Percentiles rank a stretch among this genome's conserved stretches.
Evolutionary conservation across 192 early-diverging fungal genomes (phyloP).

Genomic region (Pilaira anomala): DNA sequence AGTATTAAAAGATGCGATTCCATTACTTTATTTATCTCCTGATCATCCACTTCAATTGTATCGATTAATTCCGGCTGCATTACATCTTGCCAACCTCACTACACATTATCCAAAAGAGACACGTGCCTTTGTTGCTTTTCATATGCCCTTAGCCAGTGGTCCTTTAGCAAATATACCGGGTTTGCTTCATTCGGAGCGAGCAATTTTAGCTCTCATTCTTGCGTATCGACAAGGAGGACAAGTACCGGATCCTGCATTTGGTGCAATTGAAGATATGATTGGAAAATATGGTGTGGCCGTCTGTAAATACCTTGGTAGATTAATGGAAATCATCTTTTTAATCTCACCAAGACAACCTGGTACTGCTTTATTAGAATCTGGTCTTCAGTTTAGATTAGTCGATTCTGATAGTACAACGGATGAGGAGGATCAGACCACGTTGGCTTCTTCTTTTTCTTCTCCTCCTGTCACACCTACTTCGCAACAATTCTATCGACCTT

Average conservation of each 20-base stretch:
- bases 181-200: conserved; percentile 47
- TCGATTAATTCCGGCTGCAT: conserved; percentile 43
- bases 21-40: conserved; percentile 27
- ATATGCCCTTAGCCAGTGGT: conserved; percentile 49
- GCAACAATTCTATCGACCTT: conserved; percentile 1
- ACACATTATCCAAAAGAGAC: conserved; percentile 52
- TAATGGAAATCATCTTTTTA: conserved; percentile 33
- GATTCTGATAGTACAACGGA: not conserved
- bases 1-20: conserved; percentile 27
- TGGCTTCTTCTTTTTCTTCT: no score
- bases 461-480: not conserved
- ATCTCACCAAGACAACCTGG: conserved; percentile 32
- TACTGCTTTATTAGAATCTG: conserved; percentile 18
- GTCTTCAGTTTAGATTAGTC: conserved; percentile 8
- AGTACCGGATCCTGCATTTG: conserved; percentile 41
- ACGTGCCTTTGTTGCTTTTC: conserved; percentile 47
- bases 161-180: conserved; percentile 50
- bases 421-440: conserved; percentile 5
- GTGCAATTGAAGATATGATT: conserved; percentile 39
- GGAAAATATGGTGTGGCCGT: conserved; percentile 36
- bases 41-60: conserved; percentile 26
- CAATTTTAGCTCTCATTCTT: conserved; percentile 46
- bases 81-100: conserved; percentile 46
- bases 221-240: conserved; percentile 49
- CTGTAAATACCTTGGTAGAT: conserved; percentile 46